phyloP scores from a whole-genome alignment of 768 basidiomycete genomes.

The Boletus pseudopeckii region DNA sequence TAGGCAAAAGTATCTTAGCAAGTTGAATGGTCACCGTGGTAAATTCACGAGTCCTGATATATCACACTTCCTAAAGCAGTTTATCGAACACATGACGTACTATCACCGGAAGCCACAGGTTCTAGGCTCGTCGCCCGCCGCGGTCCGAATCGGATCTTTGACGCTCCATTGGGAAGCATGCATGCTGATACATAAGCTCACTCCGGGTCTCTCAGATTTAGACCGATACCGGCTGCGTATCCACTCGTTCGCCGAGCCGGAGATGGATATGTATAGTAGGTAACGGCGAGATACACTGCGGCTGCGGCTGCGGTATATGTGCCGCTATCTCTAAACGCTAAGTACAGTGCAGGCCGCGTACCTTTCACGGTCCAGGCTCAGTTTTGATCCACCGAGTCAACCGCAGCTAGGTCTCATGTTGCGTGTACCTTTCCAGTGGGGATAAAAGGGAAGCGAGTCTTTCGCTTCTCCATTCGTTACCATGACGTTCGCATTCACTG shows the following conservation, averaged over 20 bases:
- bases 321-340: no score
- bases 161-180: neutral
- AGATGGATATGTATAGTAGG: neutral
- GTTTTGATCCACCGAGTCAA: neutral
- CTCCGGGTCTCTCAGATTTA: no score
- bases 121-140: no score
- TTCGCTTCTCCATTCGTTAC: neutral
- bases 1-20: neutral
- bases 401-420: neutral
- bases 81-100: neutral
- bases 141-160: neutral
- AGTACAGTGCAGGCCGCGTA: neutral
- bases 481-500: conserved; percentile 1
- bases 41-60: neutral
- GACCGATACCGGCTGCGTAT: no score
- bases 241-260: neutral
- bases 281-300: no score
- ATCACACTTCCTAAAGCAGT: neutral
- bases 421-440: neutral
- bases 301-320: neutral
- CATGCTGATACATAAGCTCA: neutral
- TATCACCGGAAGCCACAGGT: neutral
- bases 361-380: neutral
- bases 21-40: neutral
- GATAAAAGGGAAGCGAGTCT: conserved; percentile 4